Percentiles rank a stretch among this genome's conserved stretches.
Evolutionary conservation across 331 rosid species (phyloP).

Genomic region (Spiraea crenata): DNA sequence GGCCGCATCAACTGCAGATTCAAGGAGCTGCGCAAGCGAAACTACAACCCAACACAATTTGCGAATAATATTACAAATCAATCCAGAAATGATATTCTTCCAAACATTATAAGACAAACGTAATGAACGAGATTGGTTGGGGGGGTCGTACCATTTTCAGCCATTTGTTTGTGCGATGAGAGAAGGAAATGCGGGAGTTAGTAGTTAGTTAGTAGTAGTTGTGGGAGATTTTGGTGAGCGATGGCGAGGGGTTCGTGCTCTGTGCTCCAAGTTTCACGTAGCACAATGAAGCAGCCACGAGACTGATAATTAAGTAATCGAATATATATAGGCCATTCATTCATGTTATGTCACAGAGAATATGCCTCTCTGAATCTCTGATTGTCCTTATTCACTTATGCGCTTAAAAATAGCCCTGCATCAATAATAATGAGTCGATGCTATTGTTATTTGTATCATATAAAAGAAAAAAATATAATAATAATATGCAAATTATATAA

Average conservation of each 20-base stretch:
- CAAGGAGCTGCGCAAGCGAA: constrained; percentile 45
- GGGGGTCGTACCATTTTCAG: constrained; percentile 37
- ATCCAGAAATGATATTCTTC: background rate
- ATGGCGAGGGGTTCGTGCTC: background rate
- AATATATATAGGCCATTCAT: constrained; percentile 1
- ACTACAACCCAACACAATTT: constrained; percentile 26
- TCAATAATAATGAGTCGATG: no score
- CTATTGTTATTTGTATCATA: no score
- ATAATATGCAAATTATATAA: no score
- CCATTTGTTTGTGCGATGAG: constrained; percentile 40
- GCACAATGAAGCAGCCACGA: background rate
- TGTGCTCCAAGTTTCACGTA: constrained; percentile 19
- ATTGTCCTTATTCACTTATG: background rate
- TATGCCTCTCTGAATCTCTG: background rate
- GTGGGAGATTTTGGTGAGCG: background rate
- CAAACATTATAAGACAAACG: background rate
- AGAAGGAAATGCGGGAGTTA: constrained; percentile 7
- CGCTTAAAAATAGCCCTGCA: background rate
- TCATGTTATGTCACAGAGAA: background rate
- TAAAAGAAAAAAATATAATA: no score
- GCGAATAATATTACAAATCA: background rate
- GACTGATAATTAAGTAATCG: background rate
- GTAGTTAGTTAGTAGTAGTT: background rate
- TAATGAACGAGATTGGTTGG: background rate
- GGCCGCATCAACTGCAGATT: constrained; percentile 53